Evolutionary conservation across 169 alveolate genomes (phyloP).

Genomic region (Theileria parva): DNA sequence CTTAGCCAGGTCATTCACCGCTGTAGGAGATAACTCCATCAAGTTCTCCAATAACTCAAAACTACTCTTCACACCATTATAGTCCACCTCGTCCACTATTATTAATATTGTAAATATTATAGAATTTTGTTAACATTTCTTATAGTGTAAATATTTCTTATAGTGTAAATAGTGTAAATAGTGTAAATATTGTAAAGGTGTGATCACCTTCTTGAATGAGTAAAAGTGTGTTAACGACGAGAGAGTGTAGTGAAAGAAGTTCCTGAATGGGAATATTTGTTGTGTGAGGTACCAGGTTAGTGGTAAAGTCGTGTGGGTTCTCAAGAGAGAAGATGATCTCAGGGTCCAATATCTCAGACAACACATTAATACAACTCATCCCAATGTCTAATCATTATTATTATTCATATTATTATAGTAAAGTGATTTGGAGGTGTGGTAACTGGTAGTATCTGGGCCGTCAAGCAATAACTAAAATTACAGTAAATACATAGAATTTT

Average conservation of each 20-base stretch:
- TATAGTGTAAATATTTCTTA: too few relatives aligned
- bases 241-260: conserved; percentile 14
- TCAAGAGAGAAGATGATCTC: conserved; percentile 52
- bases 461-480: too few relatives aligned
- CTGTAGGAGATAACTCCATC: conserved; percentile 35
- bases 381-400: conserved; percentile 52
- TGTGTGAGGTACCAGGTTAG: background rate
- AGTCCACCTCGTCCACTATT: conserved; percentile 60
- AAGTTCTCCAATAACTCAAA: conserved; percentile 68
- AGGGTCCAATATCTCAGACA: conserved; percentile 71
- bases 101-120: too few relatives aligned
- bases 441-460: too few relatives aligned
- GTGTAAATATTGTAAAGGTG: too few relatives aligned
- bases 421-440: too few relatives aligned
- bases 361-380: conserved; percentile 59
- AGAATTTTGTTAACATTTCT: too few relatives aligned
- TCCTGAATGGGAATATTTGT: conserved; percentile 22
- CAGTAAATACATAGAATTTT: too few relatives aligned
- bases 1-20: conserved; percentile 14
- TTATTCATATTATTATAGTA: too few relatives aligned
- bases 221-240: conserved; percentile 13
- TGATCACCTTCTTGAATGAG: conserved; percentile 66
- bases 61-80: conserved; percentile 65
- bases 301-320: conserved; percentile 47
- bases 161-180: too few relatives aligned